Evolutionary conservation across 2,329 filamentous ascomycete species (phyloP).

Genomic region (Orbilia quercus): DNA sequence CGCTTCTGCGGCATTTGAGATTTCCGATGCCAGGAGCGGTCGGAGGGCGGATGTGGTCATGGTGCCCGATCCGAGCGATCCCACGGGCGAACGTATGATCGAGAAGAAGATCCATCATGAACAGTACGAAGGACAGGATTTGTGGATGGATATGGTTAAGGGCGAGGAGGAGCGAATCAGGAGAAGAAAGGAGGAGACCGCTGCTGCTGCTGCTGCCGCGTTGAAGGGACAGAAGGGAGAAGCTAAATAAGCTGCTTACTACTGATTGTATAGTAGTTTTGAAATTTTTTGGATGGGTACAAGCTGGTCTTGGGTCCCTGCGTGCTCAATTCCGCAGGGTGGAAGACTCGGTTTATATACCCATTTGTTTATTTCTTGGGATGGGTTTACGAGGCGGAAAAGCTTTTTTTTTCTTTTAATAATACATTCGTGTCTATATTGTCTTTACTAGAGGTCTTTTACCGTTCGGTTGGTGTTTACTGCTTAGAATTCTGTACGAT

Average conservation of each 20-base stretch:
- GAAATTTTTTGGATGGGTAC: neutral
- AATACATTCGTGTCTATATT: slow-evolving; percentile 3
- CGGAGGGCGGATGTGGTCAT: slow-evolving; percentile 83
- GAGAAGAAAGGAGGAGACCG: slow-evolving; percentile 55
- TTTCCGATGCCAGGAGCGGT: slow-evolving; percentile 79
- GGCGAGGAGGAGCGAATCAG: slow-evolving; percentile 58
- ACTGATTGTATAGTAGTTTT: too few relatives aligned
- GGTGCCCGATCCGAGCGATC: slow-evolving; percentile 82
- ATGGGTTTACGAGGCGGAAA: neutral
- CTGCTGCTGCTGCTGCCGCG: slow-evolving; percentile 3
- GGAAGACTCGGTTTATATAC: neutral
- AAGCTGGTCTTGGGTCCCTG: too few relatives aligned
- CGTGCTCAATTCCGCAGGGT: slow-evolving; percentile 31
- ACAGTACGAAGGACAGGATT: slow-evolving; percentile 85
- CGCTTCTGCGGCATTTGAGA: slow-evolving; percentile 84
- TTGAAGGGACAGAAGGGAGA: slow-evolving; percentile 19
- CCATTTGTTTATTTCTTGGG: slow-evolving; percentile 2
- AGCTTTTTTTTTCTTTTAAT: slow-evolving; percentile 13
- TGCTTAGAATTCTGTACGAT: slow-evolving; percentile 26
- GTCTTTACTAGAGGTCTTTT: neutral
- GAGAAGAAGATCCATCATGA: slow-evolving; percentile 91
- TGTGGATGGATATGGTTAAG: slow-evolving; percentile 73
- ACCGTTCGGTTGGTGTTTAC: slow-evolving; percentile 19
- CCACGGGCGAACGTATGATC: slow-evolving; percentile 74
- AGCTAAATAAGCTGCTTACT: slow-evolving; percentile 19